Conservation (phyloP, 192 early-diverging fungal genomes). For the Helicostylum pulchrum region DNA sequence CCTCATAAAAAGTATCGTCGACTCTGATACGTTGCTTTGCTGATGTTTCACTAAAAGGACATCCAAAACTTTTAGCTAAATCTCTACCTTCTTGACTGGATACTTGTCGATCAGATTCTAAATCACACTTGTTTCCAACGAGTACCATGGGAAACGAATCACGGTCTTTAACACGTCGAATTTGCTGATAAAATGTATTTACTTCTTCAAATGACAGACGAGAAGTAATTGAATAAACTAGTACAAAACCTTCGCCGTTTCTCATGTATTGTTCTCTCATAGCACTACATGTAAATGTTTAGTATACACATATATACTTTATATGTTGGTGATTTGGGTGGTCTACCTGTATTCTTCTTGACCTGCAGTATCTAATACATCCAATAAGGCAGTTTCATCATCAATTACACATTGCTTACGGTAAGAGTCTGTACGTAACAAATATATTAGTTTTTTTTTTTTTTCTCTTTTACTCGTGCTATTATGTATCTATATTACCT, state of each 20-base stretch:
- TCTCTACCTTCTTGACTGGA: constrained; percentile 49
- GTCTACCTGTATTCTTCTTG: constrained; percentile 82
- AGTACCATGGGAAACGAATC: constrained; percentile 76
- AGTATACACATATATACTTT: neutral
- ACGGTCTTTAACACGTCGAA: constrained; percentile 78
- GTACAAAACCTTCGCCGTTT: constrained; percentile 80
- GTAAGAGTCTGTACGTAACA: constrained; percentile 75
- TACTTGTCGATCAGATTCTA: constrained; percentile 62
- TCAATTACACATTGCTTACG: constrained; percentile 96
- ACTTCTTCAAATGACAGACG: constrained; percentile 76
- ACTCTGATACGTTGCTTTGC: constrained; percentile 39
- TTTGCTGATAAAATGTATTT: constrained; percentile 64
- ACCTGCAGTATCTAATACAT: constrained; percentile 94
- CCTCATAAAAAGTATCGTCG: constrained; percentile 35
- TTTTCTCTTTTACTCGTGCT: neutral
- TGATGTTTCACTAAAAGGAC: constrained; percentile 61
- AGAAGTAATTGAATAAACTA: constrained; percentile 79
- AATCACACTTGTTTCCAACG: constrained; percentile 88
- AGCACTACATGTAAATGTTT: constrained; percentile 25
- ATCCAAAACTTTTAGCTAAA: constrained; percentile 54
- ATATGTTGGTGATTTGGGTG: too few species aligned
- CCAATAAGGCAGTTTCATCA: constrained; percentile 81
- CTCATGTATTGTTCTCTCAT: constrained; percentile 82
- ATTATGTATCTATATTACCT: constrained; percentile 17
- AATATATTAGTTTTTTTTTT: neutral